Conservation (phyloP, 257 asterid genomes). For the Paraleonurus japonicus region DNA sequence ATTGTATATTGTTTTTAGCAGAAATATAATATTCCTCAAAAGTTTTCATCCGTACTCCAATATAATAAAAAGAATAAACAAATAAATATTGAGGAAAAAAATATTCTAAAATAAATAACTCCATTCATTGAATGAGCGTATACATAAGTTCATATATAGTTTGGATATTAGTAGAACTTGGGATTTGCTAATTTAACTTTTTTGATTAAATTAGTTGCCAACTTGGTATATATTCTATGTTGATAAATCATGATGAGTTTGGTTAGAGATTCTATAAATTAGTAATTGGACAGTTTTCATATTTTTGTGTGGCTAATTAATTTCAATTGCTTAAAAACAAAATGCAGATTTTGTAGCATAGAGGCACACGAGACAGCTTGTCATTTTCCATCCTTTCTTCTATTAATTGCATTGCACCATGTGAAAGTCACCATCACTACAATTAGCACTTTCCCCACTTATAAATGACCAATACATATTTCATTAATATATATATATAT, state of each 20-base stretch:
- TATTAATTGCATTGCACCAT: constrained; percentile 31
- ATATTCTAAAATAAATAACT: not conserved
- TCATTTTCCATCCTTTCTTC: constrained; percentile 30
- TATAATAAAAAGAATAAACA: not conserved
- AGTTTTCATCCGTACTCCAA: not conserved
- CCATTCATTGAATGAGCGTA: constrained; percentile 19
- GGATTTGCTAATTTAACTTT: constrained; percentile 9
- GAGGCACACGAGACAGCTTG: constrained; percentile 23
- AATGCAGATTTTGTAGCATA: constrained; percentile 26
- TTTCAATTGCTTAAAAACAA: constrained; percentile 29
- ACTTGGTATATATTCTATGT: not conserved
- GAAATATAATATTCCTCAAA: not conserved
- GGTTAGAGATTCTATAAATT: constrained; percentile 33
- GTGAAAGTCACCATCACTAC: constrained; percentile 49
- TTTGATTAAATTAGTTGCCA: not conserved
- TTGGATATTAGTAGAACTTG: constrained; percentile 29
- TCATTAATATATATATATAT: no score
- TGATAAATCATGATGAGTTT: constrained; percentile 24
- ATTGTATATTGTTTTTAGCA: not conserved
- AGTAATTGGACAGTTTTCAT: not conserved
- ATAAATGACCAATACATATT: not conserved
- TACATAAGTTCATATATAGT: not conserved
- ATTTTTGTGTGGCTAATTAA: not conserved
- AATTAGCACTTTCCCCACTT: constrained; percentile 13
- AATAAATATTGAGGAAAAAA: not conserved